Percentiles rank a stretch among this genome's conserved stretches.
These are phyloP conservation scores for Fraxinus ornus DNA, from an alignment of 305 asterid genomes.

Conservation along the genomic window DNA sequence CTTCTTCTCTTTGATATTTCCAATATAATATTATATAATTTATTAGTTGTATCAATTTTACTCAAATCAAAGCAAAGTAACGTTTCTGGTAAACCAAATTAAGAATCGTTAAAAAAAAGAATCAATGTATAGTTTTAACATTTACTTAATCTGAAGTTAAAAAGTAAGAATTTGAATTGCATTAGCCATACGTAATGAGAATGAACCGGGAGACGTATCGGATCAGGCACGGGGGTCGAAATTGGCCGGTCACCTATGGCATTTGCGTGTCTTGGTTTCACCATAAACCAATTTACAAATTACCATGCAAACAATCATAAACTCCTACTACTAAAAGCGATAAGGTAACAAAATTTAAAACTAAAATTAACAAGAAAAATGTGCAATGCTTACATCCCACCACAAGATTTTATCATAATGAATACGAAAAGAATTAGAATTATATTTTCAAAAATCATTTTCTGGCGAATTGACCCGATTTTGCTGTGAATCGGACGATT, in stretches of 20 bases:
- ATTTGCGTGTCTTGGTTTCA: constrained; percentile 34
- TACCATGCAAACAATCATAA: neutral
- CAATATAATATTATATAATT: too few relatives aligned
- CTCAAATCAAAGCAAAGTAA: constrained; percentile 1
- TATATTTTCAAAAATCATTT: neutral
- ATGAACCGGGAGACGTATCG: constrained; percentile 17
- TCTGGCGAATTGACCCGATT: too few relatives aligned
- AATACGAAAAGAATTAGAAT: neutral
- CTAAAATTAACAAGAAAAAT: too few relatives aligned
- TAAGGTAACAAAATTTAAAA: too few relatives aligned
- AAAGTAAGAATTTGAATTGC: constrained; percentile 35
- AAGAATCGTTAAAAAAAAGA: constrained; percentile 34
- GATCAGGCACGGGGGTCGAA: constrained; percentile 29
- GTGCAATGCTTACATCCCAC: neutral
- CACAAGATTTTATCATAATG: neutral
- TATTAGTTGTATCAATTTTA: neutral
- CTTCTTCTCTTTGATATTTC: too few relatives aligned
- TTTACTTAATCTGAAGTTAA: constrained; percentile 51
- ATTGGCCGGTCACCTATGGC: constrained; percentile 17
- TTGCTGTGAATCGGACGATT: too few relatives aligned
- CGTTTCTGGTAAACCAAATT: constrained; percentile 29
- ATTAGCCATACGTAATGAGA: constrained; percentile 21
- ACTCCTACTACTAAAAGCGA: neutral
- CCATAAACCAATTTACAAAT: constrained; percentile 21
- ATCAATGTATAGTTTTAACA: constrained; percentile 32